phyloP scores from a whole-genome alignment of 257 asterid genomes.

The Solanum medicagineum region DNA sequence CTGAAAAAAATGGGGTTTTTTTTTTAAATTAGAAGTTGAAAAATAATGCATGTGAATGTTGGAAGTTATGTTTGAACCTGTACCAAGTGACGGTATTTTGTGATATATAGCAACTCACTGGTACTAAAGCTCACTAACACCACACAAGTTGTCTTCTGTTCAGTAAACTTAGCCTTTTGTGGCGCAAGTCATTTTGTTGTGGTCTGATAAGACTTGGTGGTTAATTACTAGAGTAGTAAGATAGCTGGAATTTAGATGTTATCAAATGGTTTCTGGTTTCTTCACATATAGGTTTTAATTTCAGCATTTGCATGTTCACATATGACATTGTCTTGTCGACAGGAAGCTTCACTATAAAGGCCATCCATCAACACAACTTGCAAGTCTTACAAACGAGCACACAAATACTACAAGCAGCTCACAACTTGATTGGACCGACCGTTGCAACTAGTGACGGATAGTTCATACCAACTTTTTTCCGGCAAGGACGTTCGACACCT shows the following conservation, averaged over 20 bases:
- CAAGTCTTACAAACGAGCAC: neutral
- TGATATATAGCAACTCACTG: no score
- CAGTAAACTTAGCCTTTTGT: no score
- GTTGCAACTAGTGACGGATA: neutral
- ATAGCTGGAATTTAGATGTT: neutral
- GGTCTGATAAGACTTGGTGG: neutral
- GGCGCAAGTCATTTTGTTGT: neutral
- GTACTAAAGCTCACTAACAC: no score
- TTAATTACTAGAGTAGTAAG: neutral
- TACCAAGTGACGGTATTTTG: no score
- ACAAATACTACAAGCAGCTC: neutral
- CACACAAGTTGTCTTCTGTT: no score
- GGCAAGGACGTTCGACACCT: neutral
- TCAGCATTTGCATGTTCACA: neutral
- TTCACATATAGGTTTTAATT: neutral
- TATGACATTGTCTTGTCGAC: neutral
- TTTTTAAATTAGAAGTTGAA: neutral
- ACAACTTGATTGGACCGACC: neutral
- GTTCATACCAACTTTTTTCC: neutral
- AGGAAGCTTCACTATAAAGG: neutral
- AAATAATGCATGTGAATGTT: neutral
- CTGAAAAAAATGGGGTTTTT: neutral
- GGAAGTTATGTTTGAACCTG: neutral
- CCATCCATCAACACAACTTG: neutral
- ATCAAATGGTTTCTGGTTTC: neutral